These are phyloP conservation scores for Leccinum barrowsii DNA, from an alignment of 768 basidiomycete species.

Conservation along the genomic window DNA sequence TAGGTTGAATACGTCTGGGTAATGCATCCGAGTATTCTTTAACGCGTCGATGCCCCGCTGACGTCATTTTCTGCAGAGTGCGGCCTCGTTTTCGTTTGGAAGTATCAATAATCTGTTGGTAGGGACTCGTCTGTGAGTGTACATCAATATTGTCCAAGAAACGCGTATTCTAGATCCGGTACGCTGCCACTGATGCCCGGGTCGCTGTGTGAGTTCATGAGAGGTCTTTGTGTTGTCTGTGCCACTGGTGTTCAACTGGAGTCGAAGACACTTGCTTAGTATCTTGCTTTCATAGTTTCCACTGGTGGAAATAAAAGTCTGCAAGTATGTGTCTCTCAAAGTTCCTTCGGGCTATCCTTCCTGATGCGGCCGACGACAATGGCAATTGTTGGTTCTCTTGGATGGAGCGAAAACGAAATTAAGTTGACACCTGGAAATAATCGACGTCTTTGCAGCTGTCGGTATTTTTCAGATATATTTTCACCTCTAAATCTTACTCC, in stretches of 20 bases:
- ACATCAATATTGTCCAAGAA: neutral
- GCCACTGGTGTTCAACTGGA: neutral
- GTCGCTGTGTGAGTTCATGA: constrained; percentile 13
- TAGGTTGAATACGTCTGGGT: constrained; percentile 23
- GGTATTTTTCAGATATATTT: neutral
- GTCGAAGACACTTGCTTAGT: neutral
- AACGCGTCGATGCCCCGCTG: neutral
- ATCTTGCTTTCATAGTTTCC: constrained; percentile 10
- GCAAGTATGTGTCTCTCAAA: constrained; percentile 3
- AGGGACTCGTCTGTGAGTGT: neutral
- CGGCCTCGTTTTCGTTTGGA: neutral
- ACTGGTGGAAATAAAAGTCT: neutral
- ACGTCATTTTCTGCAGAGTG: neutral
- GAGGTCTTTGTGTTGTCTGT: neutral
- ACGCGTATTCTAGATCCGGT: constrained; percentile 14
- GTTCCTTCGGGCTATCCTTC: neutral
- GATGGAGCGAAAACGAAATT: neutral
- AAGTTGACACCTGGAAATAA: neutral
- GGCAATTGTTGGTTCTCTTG: constrained; percentile 13
- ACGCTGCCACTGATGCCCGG: constrained; percentile 9
- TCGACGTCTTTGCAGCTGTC: constrained; percentile 1
- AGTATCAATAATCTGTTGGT: constrained; percentile 7
- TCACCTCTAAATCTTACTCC: neutral
- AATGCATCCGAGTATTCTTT: neutral
- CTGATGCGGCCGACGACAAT: neutral